phyloP scores from a whole-genome alignment of 1,284 basidiomycete species.

The Trichosporon ovoides region DNA sequence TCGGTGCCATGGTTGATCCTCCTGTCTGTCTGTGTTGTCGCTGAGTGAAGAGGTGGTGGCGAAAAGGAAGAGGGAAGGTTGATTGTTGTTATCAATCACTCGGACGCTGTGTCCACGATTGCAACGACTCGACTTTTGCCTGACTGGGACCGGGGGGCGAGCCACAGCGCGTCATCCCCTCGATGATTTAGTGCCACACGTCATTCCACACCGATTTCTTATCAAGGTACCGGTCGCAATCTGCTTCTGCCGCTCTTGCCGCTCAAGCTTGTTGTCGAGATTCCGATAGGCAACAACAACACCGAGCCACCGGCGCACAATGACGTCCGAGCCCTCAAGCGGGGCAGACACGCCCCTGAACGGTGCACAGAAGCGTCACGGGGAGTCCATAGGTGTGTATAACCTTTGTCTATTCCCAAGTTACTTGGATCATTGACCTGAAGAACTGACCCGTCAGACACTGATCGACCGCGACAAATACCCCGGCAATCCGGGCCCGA shows the following conservation, averaged over 20 bases:
- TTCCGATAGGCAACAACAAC: neutral
- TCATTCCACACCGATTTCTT: neutral
- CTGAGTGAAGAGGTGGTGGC: neutral
- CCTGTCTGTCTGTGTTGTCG: too few relatives aligned
- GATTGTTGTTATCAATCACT: slow-evolving; percentile 5
- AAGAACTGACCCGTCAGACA: neutral
- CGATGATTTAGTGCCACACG: neutral
- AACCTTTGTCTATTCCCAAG: neutral
- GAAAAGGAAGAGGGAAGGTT: neutral
- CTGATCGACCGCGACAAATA: slow-evolving; percentile 2
- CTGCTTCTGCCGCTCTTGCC: too few relatives aligned
- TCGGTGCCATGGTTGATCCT: slow-evolving; percentile 51
- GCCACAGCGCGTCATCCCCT: neutral
- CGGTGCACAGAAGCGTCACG: neutral
- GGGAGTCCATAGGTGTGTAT: neutral
- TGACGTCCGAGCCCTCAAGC: neutral
- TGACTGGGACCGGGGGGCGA: neutral
- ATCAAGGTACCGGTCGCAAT: neutral
- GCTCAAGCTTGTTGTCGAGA: too few relatives aligned
- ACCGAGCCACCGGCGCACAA: neutral
- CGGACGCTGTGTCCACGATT: too few relatives aligned
- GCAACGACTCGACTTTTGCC: slow-evolving; percentile 4
- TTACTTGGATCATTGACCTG: neutral
- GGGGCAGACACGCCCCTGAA: neutral
- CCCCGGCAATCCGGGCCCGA: neutral